A percentile compares a stretch with the other conserved stretches of the same genome.
Evolutionary conservation across 2,329 filamentous ascomycete species (phyloP).

Genomic region (Botrytis fragariae): DNA sequence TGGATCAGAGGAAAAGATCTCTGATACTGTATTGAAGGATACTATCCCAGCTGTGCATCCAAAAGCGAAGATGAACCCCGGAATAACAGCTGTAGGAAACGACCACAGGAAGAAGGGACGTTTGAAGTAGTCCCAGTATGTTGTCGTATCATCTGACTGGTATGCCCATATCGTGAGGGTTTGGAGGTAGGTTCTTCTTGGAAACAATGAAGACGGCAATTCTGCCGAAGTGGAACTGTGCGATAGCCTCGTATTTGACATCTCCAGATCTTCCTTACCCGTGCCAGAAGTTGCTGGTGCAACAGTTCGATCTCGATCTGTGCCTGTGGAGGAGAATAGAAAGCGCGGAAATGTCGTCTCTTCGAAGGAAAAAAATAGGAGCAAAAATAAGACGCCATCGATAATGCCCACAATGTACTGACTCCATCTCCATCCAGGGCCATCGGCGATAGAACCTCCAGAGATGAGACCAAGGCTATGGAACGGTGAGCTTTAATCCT

Average conservation of each 20-base stretch:
- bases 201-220: neutral
- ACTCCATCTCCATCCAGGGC: neutral
- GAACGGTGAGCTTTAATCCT: neutral
- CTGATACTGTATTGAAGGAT: neutral
- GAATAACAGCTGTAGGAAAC: neutral
- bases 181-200: neutral
- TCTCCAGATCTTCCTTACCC: neutral
- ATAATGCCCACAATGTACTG: neutral
- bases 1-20: conserved; percentile 5
- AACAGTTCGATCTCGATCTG: neutral
- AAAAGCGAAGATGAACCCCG: neutral
- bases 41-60: neutral
- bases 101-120: neutral
- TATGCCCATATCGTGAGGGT: neutral
- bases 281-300: neutral
- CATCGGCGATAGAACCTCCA: neutral
- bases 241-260: neutral
- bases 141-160: neutral
- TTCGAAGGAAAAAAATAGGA: neutral
- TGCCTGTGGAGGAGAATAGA: neutral
- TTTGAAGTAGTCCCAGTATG: neutral
- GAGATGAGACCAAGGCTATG: neutral
- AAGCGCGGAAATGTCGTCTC: neutral
- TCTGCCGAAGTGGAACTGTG: neutral
- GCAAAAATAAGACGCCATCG: neutral